Evolutionary conservation across 176 grass and related monocot species (phyloP).

Genomic region (Avena sativa): DNA sequence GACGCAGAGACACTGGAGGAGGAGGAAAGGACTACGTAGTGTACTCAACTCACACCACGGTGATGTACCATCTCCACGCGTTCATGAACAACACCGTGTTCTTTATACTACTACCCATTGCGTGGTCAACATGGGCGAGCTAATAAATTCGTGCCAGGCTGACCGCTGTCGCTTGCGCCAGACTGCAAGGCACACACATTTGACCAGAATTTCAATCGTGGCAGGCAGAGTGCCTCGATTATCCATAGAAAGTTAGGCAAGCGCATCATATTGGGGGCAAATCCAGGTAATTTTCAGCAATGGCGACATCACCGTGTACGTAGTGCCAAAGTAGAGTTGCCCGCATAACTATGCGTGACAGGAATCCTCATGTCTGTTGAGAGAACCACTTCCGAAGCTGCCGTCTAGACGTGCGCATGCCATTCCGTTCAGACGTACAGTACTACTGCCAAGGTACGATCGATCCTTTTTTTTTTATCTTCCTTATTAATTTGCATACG

Average conservation of each 20-base stretch:
- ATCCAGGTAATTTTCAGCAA: background rate
- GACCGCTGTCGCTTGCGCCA: background rate
- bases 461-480: background rate
- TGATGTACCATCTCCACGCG: constrained; percentile 16
- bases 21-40: constrained; percentile 23
- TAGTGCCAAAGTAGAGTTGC: background rate
- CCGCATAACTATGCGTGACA: constrained; percentile 41
- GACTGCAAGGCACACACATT: background rate
- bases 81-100: background rate
- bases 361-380: constrained; percentile 34
- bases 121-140: constrained; percentile 30
- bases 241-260: background rate
- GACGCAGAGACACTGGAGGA: background rate
- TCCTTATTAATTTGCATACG: background rate
- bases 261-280: background rate
- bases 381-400: constrained; percentile 2
- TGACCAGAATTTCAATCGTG: background rate
- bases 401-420: background rate
- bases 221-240: background rate
- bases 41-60: background rate
- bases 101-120: background rate
- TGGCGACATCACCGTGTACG: background rate
- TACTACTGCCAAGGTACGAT: background rate
- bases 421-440: background rate
- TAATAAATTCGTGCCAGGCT: background rate